phyloP scores from a whole-genome alignment of 371 early-diverging fungal genomes.

The Lichtheimia ornata region DNA sequence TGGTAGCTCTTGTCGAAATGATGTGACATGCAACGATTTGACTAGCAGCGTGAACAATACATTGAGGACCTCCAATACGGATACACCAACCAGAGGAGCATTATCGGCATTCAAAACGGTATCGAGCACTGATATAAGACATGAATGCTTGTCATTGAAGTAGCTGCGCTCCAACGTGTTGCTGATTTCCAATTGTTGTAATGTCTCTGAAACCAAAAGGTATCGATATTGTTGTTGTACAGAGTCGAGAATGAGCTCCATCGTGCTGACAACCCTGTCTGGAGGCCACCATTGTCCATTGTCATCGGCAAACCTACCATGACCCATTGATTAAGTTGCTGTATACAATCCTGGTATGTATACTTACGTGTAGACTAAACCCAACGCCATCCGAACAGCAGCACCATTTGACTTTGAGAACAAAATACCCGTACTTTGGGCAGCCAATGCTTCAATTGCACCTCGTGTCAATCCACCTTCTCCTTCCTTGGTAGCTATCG shows the following conservation, averaged over 20 bases:
- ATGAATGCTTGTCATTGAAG: constrained; percentile 51
- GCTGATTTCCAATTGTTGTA: constrained; percentile 57
- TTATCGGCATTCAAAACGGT: constrained; percentile 52
- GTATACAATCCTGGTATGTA: too few species aligned
- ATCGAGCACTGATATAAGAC: constrained; percentile 59
- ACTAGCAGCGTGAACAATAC: constrained; percentile 66
- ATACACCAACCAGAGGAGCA: constrained; percentile 71
- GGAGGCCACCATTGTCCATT: constrained; percentile 55
- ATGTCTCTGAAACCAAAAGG: constrained; percentile 60
- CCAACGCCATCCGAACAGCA: constrained; percentile 44
- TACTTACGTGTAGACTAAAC: constrained; percentile 37
- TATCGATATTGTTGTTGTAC: constrained; percentile 70
- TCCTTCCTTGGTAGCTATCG: neutral
- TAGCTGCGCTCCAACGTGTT: constrained; percentile 25
- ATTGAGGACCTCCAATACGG: constrained; percentile 82
- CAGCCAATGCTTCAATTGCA: constrained; percentile 36
- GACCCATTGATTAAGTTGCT: neutral
- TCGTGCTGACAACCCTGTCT: constrained; percentile 44
- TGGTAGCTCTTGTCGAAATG: constrained; percentile 5
- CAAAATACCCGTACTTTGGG: constrained; percentile 47
- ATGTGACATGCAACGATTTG: constrained; percentile 31
- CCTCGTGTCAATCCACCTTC: neutral
- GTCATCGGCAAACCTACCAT: constrained; percentile 48
- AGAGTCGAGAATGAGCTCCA: constrained; percentile 29
- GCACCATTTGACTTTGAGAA: constrained; percentile 50